Evolutionary conservation across 2,329 filamentous ascomycete species (phyloP), one percentile per base, ranked within the genome.

Genomic region (Penicillium frequentans): DNA sequence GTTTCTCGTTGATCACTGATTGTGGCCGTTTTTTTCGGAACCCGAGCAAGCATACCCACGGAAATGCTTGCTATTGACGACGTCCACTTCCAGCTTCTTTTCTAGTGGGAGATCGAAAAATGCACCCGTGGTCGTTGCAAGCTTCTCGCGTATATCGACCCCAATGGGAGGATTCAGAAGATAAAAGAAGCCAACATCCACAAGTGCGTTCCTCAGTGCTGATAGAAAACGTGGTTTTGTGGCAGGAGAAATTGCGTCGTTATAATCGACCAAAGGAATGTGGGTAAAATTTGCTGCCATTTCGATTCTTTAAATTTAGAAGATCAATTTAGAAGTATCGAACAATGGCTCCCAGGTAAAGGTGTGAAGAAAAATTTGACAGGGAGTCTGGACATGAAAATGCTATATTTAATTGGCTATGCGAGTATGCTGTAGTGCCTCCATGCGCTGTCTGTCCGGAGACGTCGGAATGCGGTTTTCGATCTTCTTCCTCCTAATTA

Each of bases 151-250:
- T 8, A 61, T 52, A 13, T 59, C 26, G 19, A 44, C 51, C 5
- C 51, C 48, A 27, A 64, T 49, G 7, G 49, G 50, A n/a, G 51
- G 57, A 39, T 61, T 63, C 27, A 60, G 59, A 21, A 65, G 35
- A 21, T 65, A 65, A 46, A 65, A 64, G 37, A 65, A 65, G 4
- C 63, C 63, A n/a, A 65, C 62, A 24, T 58, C 56, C 37, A 65
- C 54, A 26, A 65, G 45, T 2, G 63, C 63, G 31, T 58, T 37
- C 23, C 55, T 16, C 49, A 54, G 52, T 14, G 27, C 35, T 16
- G 19, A 44, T 7, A 54, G 33, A 11, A 48, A 48, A 5, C 27
- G 44, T 26, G 52, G 44, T 26, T 49, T 54, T n/a, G 52, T 49
- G 14, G 14, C 33, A 7, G 45, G 26, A 7, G 44, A 42, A 42